Evolutionary conservation across 2,329 filamentous ascomycete species (phyloP), one percentile per base, ranked within the genome.

Genomic region (Penicillium sp.): DNA sequence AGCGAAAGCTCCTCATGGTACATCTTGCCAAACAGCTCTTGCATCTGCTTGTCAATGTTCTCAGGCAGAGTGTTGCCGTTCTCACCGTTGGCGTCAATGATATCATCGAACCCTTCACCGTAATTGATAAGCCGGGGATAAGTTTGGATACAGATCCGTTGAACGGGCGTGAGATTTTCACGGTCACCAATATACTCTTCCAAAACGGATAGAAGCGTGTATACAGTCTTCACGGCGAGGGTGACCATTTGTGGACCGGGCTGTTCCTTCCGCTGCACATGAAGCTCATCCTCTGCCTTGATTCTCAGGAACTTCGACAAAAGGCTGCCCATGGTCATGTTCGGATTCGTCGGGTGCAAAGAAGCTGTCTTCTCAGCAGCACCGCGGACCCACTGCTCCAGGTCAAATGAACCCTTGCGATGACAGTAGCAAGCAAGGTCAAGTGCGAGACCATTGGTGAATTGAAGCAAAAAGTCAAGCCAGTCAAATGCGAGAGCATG

Each of bases 121-220:
- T 95, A 97, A 64, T 98, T 98, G 75, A 98, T 95, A 27, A 98
- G 75, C 38, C 93, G 82, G 6, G 93, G 95, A 62, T 97, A 98
- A 1, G 88, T 86, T 49, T 91, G 91, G 55, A 98, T 90, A 68
- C 91, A 96, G 46, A 85, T 82, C 28, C 92, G 82, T 71, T 96
- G 91, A 25, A 95, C 81, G 12, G 83, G 75, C 43, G 93, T 89
- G 23, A 95, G 78, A 46, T 92, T 86, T 44, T 86, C 78, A 45
- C 82, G 81, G 47, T 78, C 74, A 27, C 71, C 69, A 13, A 76
- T 68, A 56, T 76, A 86, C 52, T 88, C 85, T 54, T 89, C 85
- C 28, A 96, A 78, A 39, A 95, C 88, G 58, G 87, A 81, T 12
- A 97, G 77, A 47, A 97, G 74, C 0, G 84, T 82, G 40, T 87